These are phyloP conservation scores for Hippophae gyantsensis DNA, from an alignment of 306 rosid species.

Conservation along the genomic window DNA sequence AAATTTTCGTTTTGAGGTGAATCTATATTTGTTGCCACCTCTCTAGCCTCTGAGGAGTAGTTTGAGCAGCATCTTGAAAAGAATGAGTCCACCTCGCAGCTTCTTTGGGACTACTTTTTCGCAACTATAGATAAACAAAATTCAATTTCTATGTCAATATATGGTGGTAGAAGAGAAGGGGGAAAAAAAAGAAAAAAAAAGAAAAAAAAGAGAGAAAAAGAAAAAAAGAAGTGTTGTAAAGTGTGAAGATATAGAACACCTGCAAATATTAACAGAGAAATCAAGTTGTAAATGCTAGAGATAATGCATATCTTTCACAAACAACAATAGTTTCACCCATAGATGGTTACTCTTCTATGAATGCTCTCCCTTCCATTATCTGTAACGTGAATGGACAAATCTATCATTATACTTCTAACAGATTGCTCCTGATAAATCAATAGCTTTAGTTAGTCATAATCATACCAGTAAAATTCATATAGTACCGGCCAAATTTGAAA, in stretches of 20 bases:
- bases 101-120: constrained; percentile 89
- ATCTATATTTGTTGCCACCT: constrained; percentile 31
- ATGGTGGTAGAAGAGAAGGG: not conserved
- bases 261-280: constrained; percentile 24
- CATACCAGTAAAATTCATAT: not conserved
- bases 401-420: constrained; percentile 65
- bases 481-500: not conserved
- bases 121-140: constrained; percentile 42
- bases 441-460: constrained; percentile 9
- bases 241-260: constrained; percentile 61
- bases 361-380: constrained; percentile 77
- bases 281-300: constrained; percentile 3
- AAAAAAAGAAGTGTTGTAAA: constrained; percentile 40
- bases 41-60: constrained; percentile 25
- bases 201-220: too few relatives aligned
- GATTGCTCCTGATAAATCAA: constrained; percentile 49
- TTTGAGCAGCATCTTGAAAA: constrained; percentile 50
- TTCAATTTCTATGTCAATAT: constrained; percentile 10
- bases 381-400: constrained; percentile 52
- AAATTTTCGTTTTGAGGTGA: constrained; percentile 26
- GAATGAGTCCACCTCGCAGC: constrained; percentile 82
- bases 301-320: constrained; percentile 6
- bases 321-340: not conserved
- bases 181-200: too few relatives aligned
- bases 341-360: constrained; percentile 44